Evolutionary conservation across 768 basidiomycete species (phyloP), one percentile per base, ranked within the genome.

Genomic region (Podaxis sp.): DNA sequence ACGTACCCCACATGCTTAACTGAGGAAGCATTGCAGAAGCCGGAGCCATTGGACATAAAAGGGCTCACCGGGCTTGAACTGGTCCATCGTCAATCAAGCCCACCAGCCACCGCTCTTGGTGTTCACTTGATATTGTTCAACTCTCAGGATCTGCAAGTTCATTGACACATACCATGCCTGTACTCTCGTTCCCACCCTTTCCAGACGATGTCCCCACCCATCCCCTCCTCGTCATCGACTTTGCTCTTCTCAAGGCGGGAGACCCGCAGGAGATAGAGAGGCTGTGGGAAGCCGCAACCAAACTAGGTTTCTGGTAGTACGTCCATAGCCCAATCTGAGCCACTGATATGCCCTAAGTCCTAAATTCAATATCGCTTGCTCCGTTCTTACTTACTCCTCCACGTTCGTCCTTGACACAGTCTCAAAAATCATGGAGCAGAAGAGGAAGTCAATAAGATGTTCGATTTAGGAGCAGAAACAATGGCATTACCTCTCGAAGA

Each of bases 271-370:
- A 87, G 66, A 76, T 80, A 6, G 75, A 81, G 37, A 74, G 72
- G 52, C 76, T 89, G 1, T 86, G 82, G 82, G 70, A 79, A 50
- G 85, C 85, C 1, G 82, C 79, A 6, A 85, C 81, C 0, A 74
- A 79, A 48, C 74, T 87, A 1, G 85, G 86, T 1, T 88, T 89
- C 68, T 89, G 85, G 83, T 87, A 86, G 83, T 85, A 67, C 68
- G 84, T 80, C 25, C 21, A 48, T 48, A n/a, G n/a, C 7, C 42
- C 6, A n/a, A 6, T 3, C 42, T 18, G 5, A 5, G 42, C n/a
- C 42, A 18, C 42, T 3, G 16, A 44, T 18, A 44, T 9, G 32
- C 42, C 16, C 42, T 44, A 18, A 44, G 5, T n/a, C 16, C 2
- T 18, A 9, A 9, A 32, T 32, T 3, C 32, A 9, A 32, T 32